phyloP scores from a whole-genome alignment of 140 eudicot species.

The Cichorium intybus region DNA sequence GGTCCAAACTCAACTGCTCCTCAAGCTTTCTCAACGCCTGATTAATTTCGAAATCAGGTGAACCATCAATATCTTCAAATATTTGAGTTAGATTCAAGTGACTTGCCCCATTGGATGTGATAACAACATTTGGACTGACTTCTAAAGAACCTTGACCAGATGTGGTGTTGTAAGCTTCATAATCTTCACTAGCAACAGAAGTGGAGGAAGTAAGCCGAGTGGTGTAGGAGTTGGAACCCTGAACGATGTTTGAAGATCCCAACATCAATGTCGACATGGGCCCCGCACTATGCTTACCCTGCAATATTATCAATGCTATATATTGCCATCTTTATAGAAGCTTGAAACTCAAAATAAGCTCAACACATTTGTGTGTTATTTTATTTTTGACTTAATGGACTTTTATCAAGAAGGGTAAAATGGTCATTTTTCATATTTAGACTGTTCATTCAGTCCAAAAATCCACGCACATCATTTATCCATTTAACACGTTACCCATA shows the following conservation, averaged over 20 bases:
- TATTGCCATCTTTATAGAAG: constrained; percentile 15
- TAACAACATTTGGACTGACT: constrained; percentile 38
- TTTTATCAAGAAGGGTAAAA: no score
- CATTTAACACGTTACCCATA: no score
- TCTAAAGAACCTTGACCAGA: constrained; percentile 56
- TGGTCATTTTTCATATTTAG: no score
- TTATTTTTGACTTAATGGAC: no score
- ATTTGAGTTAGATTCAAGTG: constrained; percentile 26
- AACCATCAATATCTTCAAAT: constrained; percentile 30
- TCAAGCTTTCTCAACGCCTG: constrained; percentile 67
- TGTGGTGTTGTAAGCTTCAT: constrained; percentile 40
- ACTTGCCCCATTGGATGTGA: constrained; percentile 36
- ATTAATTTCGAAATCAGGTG: constrained; percentile 42
- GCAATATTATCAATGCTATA: constrained; percentile 23
- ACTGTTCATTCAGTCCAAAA: no score
- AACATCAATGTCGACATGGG: constrained; percentile 39
- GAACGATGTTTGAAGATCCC: constrained; percentile 55
- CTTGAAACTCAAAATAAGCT: background rate
- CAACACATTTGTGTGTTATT: constrained; percentile 3
- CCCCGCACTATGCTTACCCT: constrained; percentile 58
- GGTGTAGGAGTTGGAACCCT: constrained; percentile 45
- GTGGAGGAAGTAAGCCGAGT: constrained; percentile 42
- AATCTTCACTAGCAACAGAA: constrained; percentile 35
- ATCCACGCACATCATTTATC: no score
- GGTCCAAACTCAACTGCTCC: constrained; percentile 79